phyloP scores from a whole-genome alignment of 257 asterid species.

The Solanum boliviense region DNA sequence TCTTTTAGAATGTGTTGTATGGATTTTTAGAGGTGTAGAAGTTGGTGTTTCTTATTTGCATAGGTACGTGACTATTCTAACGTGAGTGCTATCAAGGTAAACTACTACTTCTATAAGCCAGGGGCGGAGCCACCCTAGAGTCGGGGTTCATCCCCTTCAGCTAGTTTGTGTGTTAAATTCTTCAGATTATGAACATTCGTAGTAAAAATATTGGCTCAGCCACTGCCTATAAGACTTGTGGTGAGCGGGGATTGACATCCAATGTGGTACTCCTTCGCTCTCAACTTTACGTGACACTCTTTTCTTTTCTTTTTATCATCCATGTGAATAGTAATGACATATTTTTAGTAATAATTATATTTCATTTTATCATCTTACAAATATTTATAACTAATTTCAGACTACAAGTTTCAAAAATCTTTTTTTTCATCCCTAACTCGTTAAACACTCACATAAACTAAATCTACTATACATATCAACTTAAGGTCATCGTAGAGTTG shows the following conservation, averaged over 20 bases:
- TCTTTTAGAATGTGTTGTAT: too few relatives aligned
- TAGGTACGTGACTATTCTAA: not conserved
- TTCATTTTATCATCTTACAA: too few relatives aligned
- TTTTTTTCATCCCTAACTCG: too few relatives aligned
- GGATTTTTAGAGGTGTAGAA: too few relatives aligned
- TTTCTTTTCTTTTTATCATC: too few relatives aligned
- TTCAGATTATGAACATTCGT: fast-evolving
- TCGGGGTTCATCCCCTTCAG: not conserved
- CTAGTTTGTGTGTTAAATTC: not conserved
- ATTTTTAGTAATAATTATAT: not conserved
- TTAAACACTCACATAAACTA: too few relatives aligned
- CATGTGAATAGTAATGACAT: not conserved
- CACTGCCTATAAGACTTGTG: not conserved
- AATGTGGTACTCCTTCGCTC: not conserved
- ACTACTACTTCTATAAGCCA: not conserved
- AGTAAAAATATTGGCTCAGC: not conserved
- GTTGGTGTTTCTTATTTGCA: not conserved
- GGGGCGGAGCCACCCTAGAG: not conserved
- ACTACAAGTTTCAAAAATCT: not conserved
- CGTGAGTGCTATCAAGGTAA: too few relatives aligned
- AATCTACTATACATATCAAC: too few relatives aligned
- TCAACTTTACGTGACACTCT: not conserved
- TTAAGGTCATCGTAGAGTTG: too few relatives aligned
- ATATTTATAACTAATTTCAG: too few relatives aligned
- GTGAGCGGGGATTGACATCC: not conserved